Evolutionary conservation across 2,329 filamentous ascomycete genomes (phyloP).

Genomic region (Elsinoe batatas): DNA sequence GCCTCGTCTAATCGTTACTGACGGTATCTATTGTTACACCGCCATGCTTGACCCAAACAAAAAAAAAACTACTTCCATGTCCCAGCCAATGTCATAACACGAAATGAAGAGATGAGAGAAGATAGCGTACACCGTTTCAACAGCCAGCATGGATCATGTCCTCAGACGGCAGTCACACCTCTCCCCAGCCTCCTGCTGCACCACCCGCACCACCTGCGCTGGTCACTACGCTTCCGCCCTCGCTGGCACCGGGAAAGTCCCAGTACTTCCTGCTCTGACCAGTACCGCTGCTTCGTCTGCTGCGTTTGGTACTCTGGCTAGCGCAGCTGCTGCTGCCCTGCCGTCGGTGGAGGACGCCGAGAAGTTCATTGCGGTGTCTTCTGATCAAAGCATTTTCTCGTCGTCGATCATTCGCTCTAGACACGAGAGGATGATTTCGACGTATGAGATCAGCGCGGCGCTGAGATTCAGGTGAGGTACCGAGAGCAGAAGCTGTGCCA

Average conservation of each 20-base stretch:
- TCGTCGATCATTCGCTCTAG: constrained; percentile 30
- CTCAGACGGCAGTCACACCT: constrained; percentile 42
- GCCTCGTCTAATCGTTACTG: constrained; percentile 6
- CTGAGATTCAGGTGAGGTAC: constrained; percentile 49
- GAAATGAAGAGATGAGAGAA: constrained; percentile 1
- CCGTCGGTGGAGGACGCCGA: neutral
- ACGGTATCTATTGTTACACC: neutral
- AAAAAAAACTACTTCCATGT: neutral
- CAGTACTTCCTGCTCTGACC: constrained; percentile 66
- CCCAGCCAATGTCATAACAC: neutral
- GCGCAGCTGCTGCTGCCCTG: constrained; percentile 59
- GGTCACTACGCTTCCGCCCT: constrained; percentile 32
- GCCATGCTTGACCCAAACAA: neutral
- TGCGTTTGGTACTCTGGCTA: constrained; percentile 73
- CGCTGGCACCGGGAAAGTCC: constrained; percentile 75
- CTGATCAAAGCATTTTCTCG: constrained; percentile 12
- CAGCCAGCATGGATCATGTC: neutral
- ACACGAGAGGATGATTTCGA: constrained; percentile 79
- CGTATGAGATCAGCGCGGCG: constrained; percentile 75
- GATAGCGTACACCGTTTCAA: neutral
- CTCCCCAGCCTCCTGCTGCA: constrained; percentile 68
- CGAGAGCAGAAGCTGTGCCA: constrained; percentile 30
- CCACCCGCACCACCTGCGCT: constrained; percentile 50
- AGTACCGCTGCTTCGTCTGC: constrained; percentile 53
- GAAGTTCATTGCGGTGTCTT: constrained; percentile 24